Conservation (phyloP, 768 basidiomycete species). For the Harrya chromipes region DNA sequence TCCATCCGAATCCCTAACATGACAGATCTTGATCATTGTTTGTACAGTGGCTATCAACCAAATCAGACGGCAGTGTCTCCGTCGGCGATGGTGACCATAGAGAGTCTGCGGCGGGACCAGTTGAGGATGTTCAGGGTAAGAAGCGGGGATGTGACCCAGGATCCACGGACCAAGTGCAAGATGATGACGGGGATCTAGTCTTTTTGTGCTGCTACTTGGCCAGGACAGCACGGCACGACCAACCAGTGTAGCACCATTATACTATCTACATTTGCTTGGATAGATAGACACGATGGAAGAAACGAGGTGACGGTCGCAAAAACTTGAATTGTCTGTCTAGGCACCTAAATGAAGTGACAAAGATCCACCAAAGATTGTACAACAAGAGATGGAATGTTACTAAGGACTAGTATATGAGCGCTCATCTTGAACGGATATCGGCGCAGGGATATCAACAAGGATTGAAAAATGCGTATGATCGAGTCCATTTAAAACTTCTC, state of each 20-base stretch:
- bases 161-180: not conserved
- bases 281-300: not conserved
- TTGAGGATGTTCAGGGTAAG: not conserved
- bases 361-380: conserved; percentile 6
- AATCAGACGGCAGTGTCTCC: not conserved
- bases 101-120: not conserved
- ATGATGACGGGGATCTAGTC: conserved; percentile 19
- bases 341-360: not conserved
- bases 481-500: conserved; percentile 43
- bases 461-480: conserved; percentile 27
- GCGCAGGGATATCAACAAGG: conserved; percentile 14
- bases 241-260: not conserved
- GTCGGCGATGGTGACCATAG: not conserved
- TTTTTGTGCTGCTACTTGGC: conserved; percentile 29
- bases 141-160: conserved; percentile 2
- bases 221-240: conserved; percentile 16
- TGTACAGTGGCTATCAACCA: conserved; percentile 9
- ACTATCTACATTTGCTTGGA: not conserved
- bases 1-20: too few relatives aligned
- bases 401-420: conserved; percentile 1
- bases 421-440: not conserved
- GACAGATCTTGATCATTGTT: not conserved
- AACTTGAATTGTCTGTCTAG: too few relatives aligned
- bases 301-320: too few relatives aligned
- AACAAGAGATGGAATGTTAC: conserved; percentile 5